Conservation (phyloP, 371 early-diverging fungal species). For the Nematocida minor region DNA sequence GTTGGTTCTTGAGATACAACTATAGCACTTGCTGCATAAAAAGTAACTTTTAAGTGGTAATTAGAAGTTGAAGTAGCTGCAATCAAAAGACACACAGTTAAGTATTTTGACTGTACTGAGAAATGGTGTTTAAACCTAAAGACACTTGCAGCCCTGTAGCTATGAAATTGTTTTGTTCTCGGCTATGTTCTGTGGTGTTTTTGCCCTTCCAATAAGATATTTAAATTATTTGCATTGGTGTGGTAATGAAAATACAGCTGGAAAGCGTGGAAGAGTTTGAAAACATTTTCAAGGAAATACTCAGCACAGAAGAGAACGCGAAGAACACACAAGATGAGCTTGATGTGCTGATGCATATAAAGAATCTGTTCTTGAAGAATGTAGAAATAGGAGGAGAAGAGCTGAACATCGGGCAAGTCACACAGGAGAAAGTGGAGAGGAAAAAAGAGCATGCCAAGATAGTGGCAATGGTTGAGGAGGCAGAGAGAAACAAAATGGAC, state of each 20-base stretch:
- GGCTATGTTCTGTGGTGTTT: too few species aligned
- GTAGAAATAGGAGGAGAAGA: slow-evolving; percentile 36
- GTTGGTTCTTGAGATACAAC: too few species aligned
- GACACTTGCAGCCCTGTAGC: too few species aligned
- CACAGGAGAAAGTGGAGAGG: slow-evolving; percentile 1
- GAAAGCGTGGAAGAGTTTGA: slow-evolving; percentile 29
- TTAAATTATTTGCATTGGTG: not conserved
- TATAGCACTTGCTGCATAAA: too few species aligned
- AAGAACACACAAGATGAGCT: slow-evolving; percentile 1
- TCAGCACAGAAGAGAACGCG: not conserved
- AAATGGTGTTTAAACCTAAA: too few species aligned
- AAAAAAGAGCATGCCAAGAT: slow-evolving; percentile 18
- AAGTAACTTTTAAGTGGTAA: too few species aligned
- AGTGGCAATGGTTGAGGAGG: slow-evolving; percentile 14
- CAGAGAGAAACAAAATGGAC: not conserved
- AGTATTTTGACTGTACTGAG: too few species aligned
- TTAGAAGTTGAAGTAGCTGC: too few species aligned
- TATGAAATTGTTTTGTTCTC: too few species aligned
- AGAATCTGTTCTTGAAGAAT: slow-evolving; percentile 45
- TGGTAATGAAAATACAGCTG: slow-evolving; percentile 34
- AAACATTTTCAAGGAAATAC: slow-evolving; percentile 23
- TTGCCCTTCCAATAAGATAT: not conserved
- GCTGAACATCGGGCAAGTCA: not conserved
- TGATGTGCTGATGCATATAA: slow-evolving; percentile 29
- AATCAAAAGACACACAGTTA: too few species aligned